Conservation (phyloP, 306 rosid species). For the Prunus padus region DNA sequence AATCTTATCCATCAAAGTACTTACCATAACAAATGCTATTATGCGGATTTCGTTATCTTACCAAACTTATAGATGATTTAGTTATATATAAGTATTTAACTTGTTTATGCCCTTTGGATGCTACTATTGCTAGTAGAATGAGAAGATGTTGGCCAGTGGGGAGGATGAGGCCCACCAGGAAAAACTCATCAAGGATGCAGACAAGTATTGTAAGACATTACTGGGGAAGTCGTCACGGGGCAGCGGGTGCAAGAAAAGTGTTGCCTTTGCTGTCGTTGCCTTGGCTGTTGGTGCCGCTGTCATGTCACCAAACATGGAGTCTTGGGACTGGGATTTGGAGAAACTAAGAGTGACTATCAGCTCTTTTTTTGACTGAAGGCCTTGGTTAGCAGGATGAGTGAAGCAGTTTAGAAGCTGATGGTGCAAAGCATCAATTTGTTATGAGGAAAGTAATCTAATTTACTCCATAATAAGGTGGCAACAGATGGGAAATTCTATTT, state of each 20-base stretch:
- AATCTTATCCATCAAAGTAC: neutral
- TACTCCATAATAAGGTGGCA: constrained; percentile 39
- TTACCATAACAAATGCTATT: neutral
- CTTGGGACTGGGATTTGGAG: constrained; percentile 49
- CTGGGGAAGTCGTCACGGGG: constrained; percentile 62
- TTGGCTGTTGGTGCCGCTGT: constrained; percentile 63
- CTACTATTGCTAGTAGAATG: constrained; percentile 59
- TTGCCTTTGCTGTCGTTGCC: constrained; percentile 53
- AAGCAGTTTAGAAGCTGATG: constrained; percentile 28
- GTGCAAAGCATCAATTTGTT: constrained; percentile 36
- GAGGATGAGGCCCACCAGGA: constrained; percentile 39
- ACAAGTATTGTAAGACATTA: constrained; percentile 62
- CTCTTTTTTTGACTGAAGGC: constrained; percentile 31
- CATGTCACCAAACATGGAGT: constrained; percentile 53
- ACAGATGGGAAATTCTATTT: constrained; percentile 36
- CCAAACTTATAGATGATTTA: constrained; percentile 6
- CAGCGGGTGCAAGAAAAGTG: constrained; percentile 49
- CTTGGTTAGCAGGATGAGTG: constrained; percentile 18
- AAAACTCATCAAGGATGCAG: constrained; percentile 64
- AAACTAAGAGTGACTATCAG: constrained; percentile 50
- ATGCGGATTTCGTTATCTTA: neutral
- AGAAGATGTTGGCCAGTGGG: constrained; percentile 56
- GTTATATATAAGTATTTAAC: constrained; percentile 17
- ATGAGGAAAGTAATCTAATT: constrained; percentile 32
- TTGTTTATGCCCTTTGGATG: constrained; percentile 18